Percentiles rank a stretch among this genome's conserved stretches.
Evolutionary conservation across 306 rosid genomes (phyloP).

Genomic region (Trifolium pratense): DNA sequence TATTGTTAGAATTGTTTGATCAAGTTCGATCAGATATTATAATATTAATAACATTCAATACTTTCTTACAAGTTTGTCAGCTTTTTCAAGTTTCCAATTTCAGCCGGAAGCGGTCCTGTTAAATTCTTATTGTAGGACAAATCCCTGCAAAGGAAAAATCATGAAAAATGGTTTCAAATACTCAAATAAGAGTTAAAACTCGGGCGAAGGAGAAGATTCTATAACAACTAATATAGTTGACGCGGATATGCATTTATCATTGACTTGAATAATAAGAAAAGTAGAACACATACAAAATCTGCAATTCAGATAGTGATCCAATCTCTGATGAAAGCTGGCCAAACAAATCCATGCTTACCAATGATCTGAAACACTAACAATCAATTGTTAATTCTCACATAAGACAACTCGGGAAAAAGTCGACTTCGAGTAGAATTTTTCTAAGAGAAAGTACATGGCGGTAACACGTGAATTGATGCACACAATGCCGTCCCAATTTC

Average conservation of each 20-base stretch:
- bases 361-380: conserved; percentile 49
- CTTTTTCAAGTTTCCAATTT: conserved; percentile 61
- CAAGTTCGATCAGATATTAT: conserved; percentile 12
- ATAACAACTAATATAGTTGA: too few species aligned
- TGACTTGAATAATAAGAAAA: neutral
- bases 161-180: conserved; percentile 32
- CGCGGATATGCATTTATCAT: too few species aligned
- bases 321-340: conserved; percentile 64
- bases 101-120: conserved; percentile 53
- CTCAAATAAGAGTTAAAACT: conserved; percentile 1
- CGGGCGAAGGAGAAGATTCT: neutral
- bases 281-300: conserved; percentile 51
- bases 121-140: conserved; percentile 61
- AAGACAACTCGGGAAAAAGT: conserved; percentile 24
- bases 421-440: conserved; percentile 24
- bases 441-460: conserved; percentile 47
- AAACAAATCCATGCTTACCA: conserved; percentile 52
- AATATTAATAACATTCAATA: conserved; percentile 19
- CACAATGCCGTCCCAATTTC: conserved; percentile 49
- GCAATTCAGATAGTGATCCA: conserved; percentile 52
- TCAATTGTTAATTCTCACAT: conserved; percentile 24
- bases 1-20: conserved; percentile 39
- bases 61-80: conserved; percentile 58
- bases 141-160: conserved; percentile 54
- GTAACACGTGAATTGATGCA: conserved; percentile 45